Base-by-base conservation (phyloP, 1,284 basidiomycete genomes). In the Earliella scabrosa region DNA sequence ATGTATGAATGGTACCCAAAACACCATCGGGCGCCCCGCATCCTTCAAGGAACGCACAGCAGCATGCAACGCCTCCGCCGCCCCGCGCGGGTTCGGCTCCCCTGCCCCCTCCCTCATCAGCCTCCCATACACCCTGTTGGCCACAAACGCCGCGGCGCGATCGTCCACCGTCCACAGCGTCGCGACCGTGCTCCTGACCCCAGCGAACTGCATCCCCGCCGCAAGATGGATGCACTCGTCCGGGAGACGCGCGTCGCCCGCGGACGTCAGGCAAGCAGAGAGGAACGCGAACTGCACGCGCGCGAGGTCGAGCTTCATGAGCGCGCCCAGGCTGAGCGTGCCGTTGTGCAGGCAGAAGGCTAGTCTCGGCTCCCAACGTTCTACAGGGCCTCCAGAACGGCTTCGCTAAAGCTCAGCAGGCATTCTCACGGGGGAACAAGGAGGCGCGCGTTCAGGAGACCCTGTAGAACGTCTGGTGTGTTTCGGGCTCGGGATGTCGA, bases 241-340 rank as follows among this genome's bases (percentile, higher is more conserved):
- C 5, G 65, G 50, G 2, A 60, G 57, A 11, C 52, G 50, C 18
- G 54, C 50, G 32, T 66, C 62, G 16, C 61, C 63, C 16, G 58
- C 58, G 21, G 64, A 63, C n/a, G 67, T 68, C 40, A 68, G 59
- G 46, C 66, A 70, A n/a, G 68, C 66, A 16, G 63, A 65, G 24
- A 69, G 62, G 46, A 67, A 64, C 18, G 64, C 66, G 46, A 68
- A 58, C 29, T 63, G 60, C 6, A 59, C 64, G 34, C 54, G 47
- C 13, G 53, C 32, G 27, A 64, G 54, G 41, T 51, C 24, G 26
- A 56, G 48, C 18, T 44, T 35, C 44, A 58, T 56, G 45, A 68
- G 52, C 43, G 46, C 29, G 5, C 52, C 41, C 11, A 66, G 51
- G 3, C 23, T 27, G 31, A 65, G 55, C 29, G 18, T 38, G 18